Evolutionary conservation across 306 rosid genomes (phyloP), one percentile per base, ranked within the genome.

Genomic region (Betula pendula): DNA sequence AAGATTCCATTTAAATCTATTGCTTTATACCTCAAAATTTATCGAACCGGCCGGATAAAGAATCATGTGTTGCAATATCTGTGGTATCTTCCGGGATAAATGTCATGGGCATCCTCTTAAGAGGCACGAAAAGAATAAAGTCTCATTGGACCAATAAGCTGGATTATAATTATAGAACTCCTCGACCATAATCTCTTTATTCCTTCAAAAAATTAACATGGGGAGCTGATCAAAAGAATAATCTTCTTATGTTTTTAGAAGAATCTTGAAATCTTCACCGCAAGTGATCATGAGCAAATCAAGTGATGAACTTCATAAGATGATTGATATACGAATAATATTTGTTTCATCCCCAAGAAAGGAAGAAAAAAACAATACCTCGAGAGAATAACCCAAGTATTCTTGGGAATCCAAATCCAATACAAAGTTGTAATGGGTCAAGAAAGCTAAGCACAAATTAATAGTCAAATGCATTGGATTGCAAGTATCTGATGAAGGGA

Each of bases 81-180:
- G 16, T 44, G 22, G 70, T 47, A 74, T 74, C 73, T 68, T 14
- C 48, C 38, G 22, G 33, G 63, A 53, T 40, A 65, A 60, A 0
- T 66, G 14, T 22, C 29, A 48, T 5, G 48, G 16, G 24, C 22
- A 50, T 71, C 77, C 76, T 75, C 40, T 75, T 63, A 9, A 38
- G 43, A 60, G 68, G 65, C 49, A n/a, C 35, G 45, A 1, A 63
- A 71, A 56, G 78, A 65, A 73, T 48, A 68, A 77, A 85, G 75
- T 53, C 75, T 22, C 72, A 62, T 50, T 58, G 29, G 8, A 58
- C 11, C 66, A n/a, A 53, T 8, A n/a, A n/a, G n/a, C n/a, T n/a
- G n/a, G n/a, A n/a, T n/a, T n/a, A n/a, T n/a, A n/a, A n/a, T n/a
- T n/a, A 53, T 62, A 66, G 55, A 56, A 68, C 81, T 55, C 71